Percentiles rank a stretch among this genome's conserved stretches.
Evolutionary conservation across 371 early-diverging fungal species (phyloP).

Genomic region (Saksenaea vasiformis): DNA sequence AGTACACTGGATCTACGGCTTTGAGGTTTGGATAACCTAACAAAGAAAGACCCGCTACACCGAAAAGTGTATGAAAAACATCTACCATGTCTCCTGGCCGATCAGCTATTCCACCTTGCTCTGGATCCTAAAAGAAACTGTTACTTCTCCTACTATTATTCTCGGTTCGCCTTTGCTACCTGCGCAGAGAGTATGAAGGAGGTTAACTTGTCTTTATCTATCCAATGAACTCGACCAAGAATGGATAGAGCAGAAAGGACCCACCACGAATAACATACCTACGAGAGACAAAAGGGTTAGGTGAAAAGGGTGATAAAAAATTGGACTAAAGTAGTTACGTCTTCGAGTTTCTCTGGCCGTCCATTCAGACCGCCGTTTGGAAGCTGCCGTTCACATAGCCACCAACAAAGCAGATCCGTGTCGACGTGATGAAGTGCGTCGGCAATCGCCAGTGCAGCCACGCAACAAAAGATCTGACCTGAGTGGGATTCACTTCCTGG

Average conservation of each 20-base stretch:
- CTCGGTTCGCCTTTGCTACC: constrained; percentile 31
- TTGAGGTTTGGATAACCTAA: constrained; percentile 77
- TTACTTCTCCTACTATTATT: not conserved
- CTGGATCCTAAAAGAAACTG: constrained; percentile 59
- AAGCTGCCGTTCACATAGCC: constrained; percentile 94
- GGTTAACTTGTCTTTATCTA: constrained; percentile 75
- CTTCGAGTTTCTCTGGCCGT: constrained; percentile 96
- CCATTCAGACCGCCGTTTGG: constrained; percentile 96
- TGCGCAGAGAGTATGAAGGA: constrained; percentile 88
- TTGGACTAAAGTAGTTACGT: constrained; percentile 53
- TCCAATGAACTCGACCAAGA: constrained; percentile 84
- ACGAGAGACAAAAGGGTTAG: not conserved
- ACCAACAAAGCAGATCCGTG: constrained; percentile 77
- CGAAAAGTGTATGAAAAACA: constrained; percentile 97
- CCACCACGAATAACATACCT: constrained; percentile 99
- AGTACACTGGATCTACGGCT: constrained; percentile 89
- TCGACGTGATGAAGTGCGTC: constrained; percentile 75
- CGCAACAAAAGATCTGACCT: constrained; percentile 94
- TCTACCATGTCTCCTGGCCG: constrained; percentile 92
- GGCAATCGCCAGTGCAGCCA: constrained; percentile 85
- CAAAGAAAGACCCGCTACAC: constrained; percentile 89
- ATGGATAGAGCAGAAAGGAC: constrained; percentile 91
- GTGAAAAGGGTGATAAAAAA: not conserved
- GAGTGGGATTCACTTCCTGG: constrained; percentile 97
- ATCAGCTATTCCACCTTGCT: constrained; percentile 96